Percentiles rank a stretch among this genome's conserved stretches.
These are phyloP conservation scores for Hymenoscyphus linearis DNA, from an alignment of 2,329 filamentous ascomycete species.

Conservation along the genomic window DNA sequence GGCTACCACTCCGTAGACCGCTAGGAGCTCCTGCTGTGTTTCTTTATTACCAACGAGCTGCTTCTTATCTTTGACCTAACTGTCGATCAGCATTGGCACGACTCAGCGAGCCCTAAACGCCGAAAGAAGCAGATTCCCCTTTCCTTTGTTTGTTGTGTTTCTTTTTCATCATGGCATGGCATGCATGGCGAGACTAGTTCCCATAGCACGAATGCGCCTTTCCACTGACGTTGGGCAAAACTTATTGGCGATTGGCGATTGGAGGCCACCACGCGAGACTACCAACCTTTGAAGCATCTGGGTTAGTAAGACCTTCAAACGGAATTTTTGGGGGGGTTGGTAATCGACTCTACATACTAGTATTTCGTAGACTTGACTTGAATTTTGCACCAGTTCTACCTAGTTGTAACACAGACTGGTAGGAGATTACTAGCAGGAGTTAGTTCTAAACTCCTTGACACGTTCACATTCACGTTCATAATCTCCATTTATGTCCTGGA, in stretches of 20 bases:
- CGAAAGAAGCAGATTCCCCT: neutral
- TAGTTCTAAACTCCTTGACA: neutral
- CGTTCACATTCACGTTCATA: neutral
- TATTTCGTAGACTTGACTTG: too few species aligned
- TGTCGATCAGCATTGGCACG: neutral
- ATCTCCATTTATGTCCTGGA: neutral
- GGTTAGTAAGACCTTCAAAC: neutral
- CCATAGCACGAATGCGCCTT: neutral
- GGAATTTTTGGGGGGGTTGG: neutral
- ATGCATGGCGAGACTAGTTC: neutral
- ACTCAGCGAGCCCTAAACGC: neutral
- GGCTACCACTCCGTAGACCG: neutral
- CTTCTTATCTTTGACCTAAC: neutral
- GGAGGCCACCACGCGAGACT: neutral
- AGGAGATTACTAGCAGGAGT: neutral
- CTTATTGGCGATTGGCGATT: neutral
- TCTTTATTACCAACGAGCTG: neutral
- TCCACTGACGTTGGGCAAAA: neutral
- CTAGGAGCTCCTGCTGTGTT: too few species aligned
- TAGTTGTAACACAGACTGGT: neutral
- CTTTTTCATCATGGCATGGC: too few species aligned
- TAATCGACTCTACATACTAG: neutral
- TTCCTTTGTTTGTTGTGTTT: neutral
- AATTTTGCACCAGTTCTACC: too few species aligned
- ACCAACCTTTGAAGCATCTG: neutral